A percentile compares a stretch with the other conserved stretches of the same genome.
Conservation (phyloP, 805 yeast genomes). For the Metschnikowia proteae region DNA sequence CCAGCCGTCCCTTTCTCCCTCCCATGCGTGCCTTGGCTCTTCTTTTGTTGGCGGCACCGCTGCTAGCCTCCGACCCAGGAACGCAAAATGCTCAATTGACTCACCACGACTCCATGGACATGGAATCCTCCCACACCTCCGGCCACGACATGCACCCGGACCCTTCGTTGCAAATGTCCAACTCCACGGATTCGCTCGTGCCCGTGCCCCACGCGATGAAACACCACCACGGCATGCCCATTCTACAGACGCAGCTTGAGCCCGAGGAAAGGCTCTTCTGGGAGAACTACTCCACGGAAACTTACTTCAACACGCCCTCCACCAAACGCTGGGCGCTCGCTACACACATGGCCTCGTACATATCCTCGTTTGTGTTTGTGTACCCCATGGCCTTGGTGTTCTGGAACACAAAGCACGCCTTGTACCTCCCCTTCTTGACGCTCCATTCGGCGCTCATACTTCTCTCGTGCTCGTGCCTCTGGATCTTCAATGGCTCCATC, state of each 20-base stretch:
- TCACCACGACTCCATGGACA: neutral
- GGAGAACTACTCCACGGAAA: slow-evolving; percentile 74
- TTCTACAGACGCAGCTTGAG: slow-evolving; percentile 59
- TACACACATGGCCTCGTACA: slow-evolving; percentile 48
- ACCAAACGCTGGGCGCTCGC: slow-evolving; percentile 50
- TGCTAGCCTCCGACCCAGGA: neutral
- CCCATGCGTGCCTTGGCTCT: neutral
- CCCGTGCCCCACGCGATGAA: slow-evolving; percentile 36
- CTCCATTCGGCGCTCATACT: slow-evolving; percentile 45
- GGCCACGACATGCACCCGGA: neutral
- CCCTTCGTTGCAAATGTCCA: neutral
- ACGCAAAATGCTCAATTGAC: neutral
- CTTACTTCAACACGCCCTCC: slow-evolving; percentile 56
- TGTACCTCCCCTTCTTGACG: slow-evolving; percentile 27
- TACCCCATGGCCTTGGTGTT: slow-evolving; percentile 70
- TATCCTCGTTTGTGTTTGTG: slow-evolving; percentile 45
- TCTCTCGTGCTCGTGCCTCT: slow-evolving; percentile 51
- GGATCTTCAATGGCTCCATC: slow-evolving; percentile 55
- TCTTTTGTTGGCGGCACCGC: slow-evolving; percentile 1
- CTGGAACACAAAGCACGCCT: slow-evolving; percentile 52
- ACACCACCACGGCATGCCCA: slow-evolving; percentile 69
- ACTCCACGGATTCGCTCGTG: slow-evolving; percentile 5
- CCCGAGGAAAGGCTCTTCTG: slow-evolving; percentile 75
- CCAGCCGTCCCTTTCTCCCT: neutral
- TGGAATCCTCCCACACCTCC: neutral